These are phyloP conservation scores for Penicillium paxilli DNA, from an alignment of 495 filamentous ascomycete genomes.

Conservation along the genomic window DNA sequence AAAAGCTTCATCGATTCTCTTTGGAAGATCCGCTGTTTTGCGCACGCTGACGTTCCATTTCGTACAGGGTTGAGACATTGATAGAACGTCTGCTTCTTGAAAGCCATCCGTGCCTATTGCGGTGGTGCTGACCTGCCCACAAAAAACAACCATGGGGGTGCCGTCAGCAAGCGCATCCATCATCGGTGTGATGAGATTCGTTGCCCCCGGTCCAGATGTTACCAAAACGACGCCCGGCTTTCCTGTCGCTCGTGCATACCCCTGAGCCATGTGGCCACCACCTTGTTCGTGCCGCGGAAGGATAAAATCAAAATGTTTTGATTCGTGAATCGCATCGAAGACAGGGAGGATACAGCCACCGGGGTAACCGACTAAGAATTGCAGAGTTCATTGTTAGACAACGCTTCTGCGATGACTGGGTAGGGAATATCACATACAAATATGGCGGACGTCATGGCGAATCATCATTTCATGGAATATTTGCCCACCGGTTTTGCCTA, in stretches of 20 bases:
- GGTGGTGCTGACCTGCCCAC: conserved; percentile 57
- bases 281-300: conserved; percentile 64
- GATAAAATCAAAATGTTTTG: conserved; percentile 61
- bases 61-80: conserved; percentile 61
- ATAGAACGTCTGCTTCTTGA: conserved; percentile 64
- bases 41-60: conserved; percentile 69
- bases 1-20: conserved; percentile 61
- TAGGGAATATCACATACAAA: conserved; percentile 47
- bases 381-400: background rate
- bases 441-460: conserved; percentile 75
- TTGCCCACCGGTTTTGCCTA: conserved; percentile 83
- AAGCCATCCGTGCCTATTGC: conserved; percentile 62
- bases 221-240: conserved; percentile 63
- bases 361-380: conserved; percentile 39
- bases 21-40: conserved; percentile 58
- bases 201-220: conserved; percentile 64
- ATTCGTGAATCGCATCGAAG: conserved; percentile 66
- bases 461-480: conserved; percentile 97
- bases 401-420: background rate
- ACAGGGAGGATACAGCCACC: conserved; percentile 51
- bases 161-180: conserved; percentile 63
- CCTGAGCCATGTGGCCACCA: conserved; percentile 67
- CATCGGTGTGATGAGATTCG: conserved; percentile 63
- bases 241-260: conserved; percentile 60
- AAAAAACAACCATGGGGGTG: conserved; percentile 63